Percentiles rank a stretch among this genome's conserved stretches.
These are phyloP conservation scores for Avena atlantica DNA, from an alignment of 176 grass and related monocot species.

Conservation along the genomic window DNA sequence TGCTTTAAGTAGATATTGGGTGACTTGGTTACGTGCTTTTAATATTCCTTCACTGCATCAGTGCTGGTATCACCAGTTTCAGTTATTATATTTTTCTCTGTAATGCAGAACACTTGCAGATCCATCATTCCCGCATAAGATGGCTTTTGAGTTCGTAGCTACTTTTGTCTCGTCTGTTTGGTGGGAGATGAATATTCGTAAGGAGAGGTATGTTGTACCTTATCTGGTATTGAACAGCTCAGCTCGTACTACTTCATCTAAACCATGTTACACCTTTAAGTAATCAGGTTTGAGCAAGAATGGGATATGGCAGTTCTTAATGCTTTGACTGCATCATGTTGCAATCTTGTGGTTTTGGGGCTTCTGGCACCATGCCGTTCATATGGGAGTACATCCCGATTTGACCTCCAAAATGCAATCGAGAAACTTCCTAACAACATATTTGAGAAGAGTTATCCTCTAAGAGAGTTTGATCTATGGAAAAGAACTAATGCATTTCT, in stretches of 20 bases:
- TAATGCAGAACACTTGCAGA: conserved; percentile 92
- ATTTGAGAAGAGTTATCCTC: conserved; percentile 92
- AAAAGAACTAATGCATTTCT: conserved; percentile 86
- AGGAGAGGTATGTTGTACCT: conserved; percentile 71
- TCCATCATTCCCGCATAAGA: conserved; percentile 88
- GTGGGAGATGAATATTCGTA: conserved; percentile 91
- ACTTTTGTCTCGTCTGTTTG: conserved; percentile 69
- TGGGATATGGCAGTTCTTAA: conserved; percentile 87
- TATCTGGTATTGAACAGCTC: conserved; percentile 30
- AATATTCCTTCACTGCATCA: neutral
- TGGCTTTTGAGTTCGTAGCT: conserved; percentile 77
- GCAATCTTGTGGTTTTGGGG: conserved; percentile 89
- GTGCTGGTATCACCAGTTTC: neutral
- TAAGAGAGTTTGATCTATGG: conserved; percentile 91
- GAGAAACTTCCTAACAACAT: conserved; percentile 99
- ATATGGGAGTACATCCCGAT: conserved; percentile 92
- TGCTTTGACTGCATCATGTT: conserved; percentile 81
- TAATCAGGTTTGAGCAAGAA: conserved; percentile 83
- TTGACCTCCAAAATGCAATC: conserved; percentile 85
- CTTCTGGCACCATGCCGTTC: conserved; percentile 93
- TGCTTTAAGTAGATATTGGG: conserved; percentile 28
- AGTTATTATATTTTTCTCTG: conserved; percentile 31
- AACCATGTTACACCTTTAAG: conserved; percentile 39
- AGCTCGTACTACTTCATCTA: conserved; percentile 38
- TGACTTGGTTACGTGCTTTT: conserved; percentile 13